Evolutionary conservation across 2,329 filamentous ascomycete genomes (phyloP).

Genomic region (Aspergillus fructus): DNA sequence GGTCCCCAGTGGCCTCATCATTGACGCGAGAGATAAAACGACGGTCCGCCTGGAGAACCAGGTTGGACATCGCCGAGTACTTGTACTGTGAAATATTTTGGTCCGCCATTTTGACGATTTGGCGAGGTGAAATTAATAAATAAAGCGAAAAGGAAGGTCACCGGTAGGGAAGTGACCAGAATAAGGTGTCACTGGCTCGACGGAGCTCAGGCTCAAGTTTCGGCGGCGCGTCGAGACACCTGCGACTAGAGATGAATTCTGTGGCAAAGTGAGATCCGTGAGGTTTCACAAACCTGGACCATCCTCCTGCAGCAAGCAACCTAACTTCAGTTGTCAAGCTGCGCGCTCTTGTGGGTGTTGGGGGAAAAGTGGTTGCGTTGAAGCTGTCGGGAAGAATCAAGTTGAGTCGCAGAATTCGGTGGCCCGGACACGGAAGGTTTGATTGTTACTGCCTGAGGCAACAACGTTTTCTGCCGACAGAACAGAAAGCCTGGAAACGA

Average conservation of each 20-base stretch:
- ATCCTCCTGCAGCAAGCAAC: constrained; percentile 34
- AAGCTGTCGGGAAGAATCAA: constrained; percentile 28
- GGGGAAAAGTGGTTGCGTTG: constrained; percentile 25
- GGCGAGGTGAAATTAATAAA: constrained; percentile 8
- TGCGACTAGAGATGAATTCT: constrained; percentile 26
- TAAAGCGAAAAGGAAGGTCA: constrained; percentile 19
- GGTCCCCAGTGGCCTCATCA: constrained; percentile 95
- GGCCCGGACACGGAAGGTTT: constrained; percentile 34
- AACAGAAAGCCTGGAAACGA: neutral
- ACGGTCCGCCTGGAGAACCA: constrained; percentile 99
- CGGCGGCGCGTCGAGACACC: constrained; percentile 34
- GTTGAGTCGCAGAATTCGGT: constrained; percentile 33
- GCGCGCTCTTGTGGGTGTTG: constrained; percentile 21
- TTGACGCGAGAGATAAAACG: constrained; percentile 89
- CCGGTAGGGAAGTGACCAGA: constrained; percentile 28
- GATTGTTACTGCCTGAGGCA: constrained; percentile 25
- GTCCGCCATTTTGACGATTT: constrained; percentile 62
- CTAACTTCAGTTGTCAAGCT: constrained; percentile 26
- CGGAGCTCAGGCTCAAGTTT: constrained; percentile 32
- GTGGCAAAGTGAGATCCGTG: constrained; percentile 23
- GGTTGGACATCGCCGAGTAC: constrained; percentile 99
- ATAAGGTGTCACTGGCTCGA: constrained; percentile 28
- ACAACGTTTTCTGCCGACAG: constrained; percentile 16
- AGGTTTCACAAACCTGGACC: constrained; percentile 38
- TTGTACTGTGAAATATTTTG: constrained; percentile 90